Evolutionary conservation across 2,329 filamentous ascomycete genomes (phyloP).

Genomic region (Xylariaceae sp.): DNA sequence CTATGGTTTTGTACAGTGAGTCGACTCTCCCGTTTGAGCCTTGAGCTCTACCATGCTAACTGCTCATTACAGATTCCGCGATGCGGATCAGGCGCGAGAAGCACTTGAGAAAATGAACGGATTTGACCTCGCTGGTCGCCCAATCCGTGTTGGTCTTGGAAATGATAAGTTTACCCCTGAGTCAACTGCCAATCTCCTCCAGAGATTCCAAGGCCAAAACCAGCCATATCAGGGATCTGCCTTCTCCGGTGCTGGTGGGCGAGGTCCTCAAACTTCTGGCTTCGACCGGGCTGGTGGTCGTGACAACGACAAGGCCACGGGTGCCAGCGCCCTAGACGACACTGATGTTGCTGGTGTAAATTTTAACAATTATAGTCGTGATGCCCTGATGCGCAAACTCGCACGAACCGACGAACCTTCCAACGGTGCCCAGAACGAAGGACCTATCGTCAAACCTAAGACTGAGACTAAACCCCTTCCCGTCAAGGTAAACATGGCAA

Average conservation of each 20-base stretch:
- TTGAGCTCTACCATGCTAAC: constrained; percentile 32
- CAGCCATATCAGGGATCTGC: constrained; percentile 80
- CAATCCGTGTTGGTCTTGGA: constrained; percentile 96
- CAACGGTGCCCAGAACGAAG: constrained; percentile 60
- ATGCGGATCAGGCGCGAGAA: constrained; percentile 85
- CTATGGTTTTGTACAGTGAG: constrained; percentile 98
- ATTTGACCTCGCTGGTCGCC: constrained; percentile 94
- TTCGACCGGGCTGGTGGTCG: constrained; percentile 89
- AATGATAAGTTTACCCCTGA: constrained; percentile 99
- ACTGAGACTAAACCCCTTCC: constrained; percentile 73
- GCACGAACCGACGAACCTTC: constrained; percentile 84
- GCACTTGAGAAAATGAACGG: constrained; percentile 99
- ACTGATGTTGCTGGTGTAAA: constrained; percentile 97
- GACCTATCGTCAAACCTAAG: constrained; percentile 70
- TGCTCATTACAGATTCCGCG: constrained; percentile 62
- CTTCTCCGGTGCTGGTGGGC: constrained; percentile 85
- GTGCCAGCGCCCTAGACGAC: constrained; percentile 92
- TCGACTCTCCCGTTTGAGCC: constrained; percentile 25
- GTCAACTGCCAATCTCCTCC: constrained; percentile 85
- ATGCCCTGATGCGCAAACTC: constrained; percentile 97
- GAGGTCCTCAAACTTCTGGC: constrained; percentile 75
- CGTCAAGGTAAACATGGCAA: constrained; percentile 85
- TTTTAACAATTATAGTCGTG: constrained; percentile 98
- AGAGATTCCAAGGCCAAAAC: constrained; percentile 82
- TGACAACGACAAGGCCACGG: constrained; percentile 83